Percentiles rank a stretch among this genome's conserved stretches.
Evolutionary conservation across 768 basidiomycete genomes (phyloP).

Genomic region (Rhizopogon rudus): DNA sequence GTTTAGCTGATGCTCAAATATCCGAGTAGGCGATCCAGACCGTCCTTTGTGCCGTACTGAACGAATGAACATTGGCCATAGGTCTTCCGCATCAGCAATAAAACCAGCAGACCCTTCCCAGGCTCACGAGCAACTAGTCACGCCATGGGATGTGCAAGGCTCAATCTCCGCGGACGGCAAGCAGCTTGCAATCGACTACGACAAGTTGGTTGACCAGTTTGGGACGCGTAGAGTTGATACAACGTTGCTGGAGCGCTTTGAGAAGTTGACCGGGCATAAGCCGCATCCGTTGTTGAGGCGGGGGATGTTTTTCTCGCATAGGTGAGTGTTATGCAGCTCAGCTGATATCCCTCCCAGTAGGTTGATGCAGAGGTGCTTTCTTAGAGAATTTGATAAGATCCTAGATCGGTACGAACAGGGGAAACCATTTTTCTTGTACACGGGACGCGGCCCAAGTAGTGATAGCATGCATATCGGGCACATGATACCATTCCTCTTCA

Average conservation of each 20-base stretch:
- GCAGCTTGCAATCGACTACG: slow-evolving; percentile 93
- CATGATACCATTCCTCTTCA: slow-evolving; percentile 95
- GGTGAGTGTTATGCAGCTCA: slow-evolving; percentile 43
- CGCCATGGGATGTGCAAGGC: slow-evolving; percentile 98
- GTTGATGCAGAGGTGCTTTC: slow-evolving; percentile 1
- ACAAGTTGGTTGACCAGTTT: slow-evolving; percentile 91
- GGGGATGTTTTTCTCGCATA: slow-evolving; percentile 97
- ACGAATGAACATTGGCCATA: slow-evolving; percentile 4
- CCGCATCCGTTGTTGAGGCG: slow-evolving; percentile 87
- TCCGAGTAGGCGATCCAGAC: slow-evolving; percentile 22
- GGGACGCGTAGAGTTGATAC: slow-evolving; percentile 81
- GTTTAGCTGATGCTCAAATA: slow-evolving; percentile 22
- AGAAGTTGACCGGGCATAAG: slow-evolving; percentile 80
- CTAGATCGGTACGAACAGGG: slow-evolving; percentile 94
- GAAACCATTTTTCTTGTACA: slow-evolving; percentile 98
- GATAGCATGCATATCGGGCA: slow-evolving; percentile 98
- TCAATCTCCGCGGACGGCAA: slow-evolving; percentile 83
- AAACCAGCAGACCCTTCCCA: slow-evolving; percentile 26
- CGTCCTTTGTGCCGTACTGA: neutral
- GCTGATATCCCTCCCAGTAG: neutral
- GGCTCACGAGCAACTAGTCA: slow-evolving; percentile 72
- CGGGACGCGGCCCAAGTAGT: slow-evolving; percentile 93
- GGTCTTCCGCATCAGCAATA: slow-evolving; percentile 19
- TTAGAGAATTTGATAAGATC: slow-evolving; percentile 88
- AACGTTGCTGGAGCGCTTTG: slow-evolving; percentile 81